A percentile compares a stretch with the other conserved stretches of the same genome.
Evolutionary conservation across 2,329 filamentous ascomycete species (phyloP).

Genomic region (Xenoacremonium recifei): DNA sequence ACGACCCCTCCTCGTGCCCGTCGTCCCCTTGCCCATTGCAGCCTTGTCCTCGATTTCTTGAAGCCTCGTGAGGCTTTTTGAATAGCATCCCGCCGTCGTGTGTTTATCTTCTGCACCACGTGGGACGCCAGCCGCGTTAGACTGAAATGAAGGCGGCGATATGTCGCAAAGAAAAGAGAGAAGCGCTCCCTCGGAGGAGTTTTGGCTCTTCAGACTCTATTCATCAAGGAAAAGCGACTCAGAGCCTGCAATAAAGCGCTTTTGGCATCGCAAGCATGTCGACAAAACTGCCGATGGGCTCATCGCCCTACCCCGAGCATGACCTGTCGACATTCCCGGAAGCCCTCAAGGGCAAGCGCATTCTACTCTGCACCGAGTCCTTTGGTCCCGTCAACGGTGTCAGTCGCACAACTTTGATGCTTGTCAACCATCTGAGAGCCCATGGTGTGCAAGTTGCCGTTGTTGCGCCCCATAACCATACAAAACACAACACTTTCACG

Average conservation of each 20-base stretch:
- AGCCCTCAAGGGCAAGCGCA: slow-evolving; percentile 56
- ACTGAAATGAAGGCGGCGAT: slow-evolving; percentile 4
- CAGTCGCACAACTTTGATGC: slow-evolving; percentile 66
- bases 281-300: slow-evolving; percentile 4
- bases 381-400: slow-evolving; percentile 74
- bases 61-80: slow-evolving; percentile 16
- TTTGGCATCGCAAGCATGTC: slow-evolving; percentile 20
- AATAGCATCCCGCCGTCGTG: slow-evolving; percentile 11
- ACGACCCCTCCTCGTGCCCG: slow-evolving; percentile 29
- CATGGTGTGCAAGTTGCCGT: slow-evolving; percentile 65
- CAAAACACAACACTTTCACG: slow-evolving; percentile 53
- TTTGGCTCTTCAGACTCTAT: too few relatives aligned
- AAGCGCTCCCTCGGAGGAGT: slow-evolving; percentile 18
- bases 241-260: too few relatives aligned
- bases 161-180: slow-evolving; percentile 21
- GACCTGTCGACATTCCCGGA: slow-evolving; percentile 45
- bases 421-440: slow-evolving; percentile 64
- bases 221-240: too few relatives aligned
- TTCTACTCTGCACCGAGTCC: slow-evolving; percentile 69
- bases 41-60: slow-evolving; percentile 9
- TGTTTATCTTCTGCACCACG: slow-evolving; percentile 20
- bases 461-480: slow-evolving; percentile 61
- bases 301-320: slow-evolving; percentile 25
- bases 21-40: slow-evolving; percentile 23
- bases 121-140: slow-evolving; percentile 20